A percentile compares a stretch with the other conserved stretches of the same genome.
Evolutionary conservation across 306 rosid species (phyloP).

Genomic region (Inga oerstediana): DNA sequence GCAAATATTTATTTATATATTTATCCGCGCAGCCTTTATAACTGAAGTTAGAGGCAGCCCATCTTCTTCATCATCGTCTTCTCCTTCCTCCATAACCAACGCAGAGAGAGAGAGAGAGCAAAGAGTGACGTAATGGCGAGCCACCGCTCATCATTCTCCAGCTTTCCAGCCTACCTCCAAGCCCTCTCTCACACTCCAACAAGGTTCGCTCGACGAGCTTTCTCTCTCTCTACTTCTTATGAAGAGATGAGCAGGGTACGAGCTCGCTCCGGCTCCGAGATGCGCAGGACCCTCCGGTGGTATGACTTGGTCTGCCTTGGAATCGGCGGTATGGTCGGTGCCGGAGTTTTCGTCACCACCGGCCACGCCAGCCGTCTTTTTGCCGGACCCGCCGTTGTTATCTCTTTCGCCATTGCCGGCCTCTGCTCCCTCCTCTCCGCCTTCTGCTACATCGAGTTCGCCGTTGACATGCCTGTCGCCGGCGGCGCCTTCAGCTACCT

Average conservation of each 20-base stretch:
- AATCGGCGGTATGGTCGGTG: constrained; percentile 95
- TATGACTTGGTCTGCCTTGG: constrained; percentile 75
- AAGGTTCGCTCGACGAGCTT: constrained; percentile 58
- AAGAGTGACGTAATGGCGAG: constrained; percentile 46
- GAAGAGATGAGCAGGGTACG: constrained; percentile 60
- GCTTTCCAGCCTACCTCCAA: constrained; percentile 43
- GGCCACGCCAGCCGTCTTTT: constrained; percentile 57
- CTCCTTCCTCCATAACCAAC: neutral
- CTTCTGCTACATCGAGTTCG: constrained; percentile 96
- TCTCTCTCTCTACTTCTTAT: constrained; percentile 70
- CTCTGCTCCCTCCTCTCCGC: constrained; percentile 92
- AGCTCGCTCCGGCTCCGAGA: constrained; percentile 29
- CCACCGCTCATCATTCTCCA: constrained; percentile 68
- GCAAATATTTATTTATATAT: neutral
- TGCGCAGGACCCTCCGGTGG: constrained; percentile 82
- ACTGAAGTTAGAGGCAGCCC: neutral
- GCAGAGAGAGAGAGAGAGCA: neutral
- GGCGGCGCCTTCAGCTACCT: constrained; percentile 99
- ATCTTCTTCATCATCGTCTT: neutral
- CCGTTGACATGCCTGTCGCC: constrained; percentile 94
- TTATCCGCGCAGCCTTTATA: neutral
- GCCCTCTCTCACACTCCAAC: neutral
- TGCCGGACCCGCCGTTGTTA: constrained; percentile 78
- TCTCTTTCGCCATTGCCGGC: constrained; percentile 97
- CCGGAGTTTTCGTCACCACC: constrained; percentile 88